Evolutionary conservation across 352 stramenopile species (phyloP).

Genomic region (Globisporangium takayamanum): DNA sequence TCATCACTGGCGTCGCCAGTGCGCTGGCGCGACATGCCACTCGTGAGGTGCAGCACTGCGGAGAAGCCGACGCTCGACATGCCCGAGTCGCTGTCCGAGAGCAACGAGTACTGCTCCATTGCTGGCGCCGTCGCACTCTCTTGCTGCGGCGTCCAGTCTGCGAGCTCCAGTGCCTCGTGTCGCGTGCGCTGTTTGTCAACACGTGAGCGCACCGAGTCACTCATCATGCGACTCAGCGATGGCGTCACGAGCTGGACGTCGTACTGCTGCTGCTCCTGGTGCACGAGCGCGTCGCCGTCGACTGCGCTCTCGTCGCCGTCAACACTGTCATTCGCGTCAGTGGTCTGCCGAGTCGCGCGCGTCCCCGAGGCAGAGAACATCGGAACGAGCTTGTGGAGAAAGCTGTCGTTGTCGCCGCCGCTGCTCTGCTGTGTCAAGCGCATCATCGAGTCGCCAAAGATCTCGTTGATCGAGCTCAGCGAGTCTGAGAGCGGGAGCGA

Average conservation of each 20-base stretch:
- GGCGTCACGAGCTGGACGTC: constrained; percentile 28
- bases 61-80: constrained; percentile 45
- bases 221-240: constrained; percentile 26
- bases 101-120: constrained; percentile 12
- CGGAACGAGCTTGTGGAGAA: constrained; percentile 55
- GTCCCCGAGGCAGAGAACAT: constrained; percentile 36
- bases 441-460: constrained; percentile 16
- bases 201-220: background rate
- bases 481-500: constrained; percentile 54
- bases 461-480: constrained; percentile 56
- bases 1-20: background rate
- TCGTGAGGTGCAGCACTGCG: constrained; percentile 32
- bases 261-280: constrained; percentile 19
- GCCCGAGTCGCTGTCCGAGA: constrained; percentile 26
- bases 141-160: background rate
- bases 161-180: too few species aligned
- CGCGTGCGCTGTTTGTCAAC: too few species aligned
- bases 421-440: background rate
- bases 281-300: background rate
- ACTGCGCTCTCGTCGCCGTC: background rate
- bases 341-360: background rate
- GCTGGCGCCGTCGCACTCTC: background rate
- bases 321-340: constrained; percentile 3
- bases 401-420: constrained; percentile 24
- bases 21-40: constrained; percentile 17